Conservation (phyloP, 176 grass and related monocot species). For the Eragrostis nindensis region DNA sequence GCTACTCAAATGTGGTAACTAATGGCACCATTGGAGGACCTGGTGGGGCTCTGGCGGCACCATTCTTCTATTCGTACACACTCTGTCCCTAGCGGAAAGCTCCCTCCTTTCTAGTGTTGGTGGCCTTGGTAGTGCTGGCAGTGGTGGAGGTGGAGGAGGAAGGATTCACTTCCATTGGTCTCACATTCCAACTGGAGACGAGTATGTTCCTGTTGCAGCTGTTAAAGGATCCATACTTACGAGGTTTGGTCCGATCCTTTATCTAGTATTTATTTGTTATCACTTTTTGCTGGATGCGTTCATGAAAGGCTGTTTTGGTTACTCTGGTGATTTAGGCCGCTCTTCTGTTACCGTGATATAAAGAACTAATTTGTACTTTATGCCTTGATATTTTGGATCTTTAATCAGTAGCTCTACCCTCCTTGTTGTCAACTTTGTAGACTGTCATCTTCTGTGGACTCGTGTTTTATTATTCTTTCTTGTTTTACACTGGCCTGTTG, state of each 20-base stretch:
- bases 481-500: neutral
- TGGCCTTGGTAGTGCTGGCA: slow-evolving; percentile 62
- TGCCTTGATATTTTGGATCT: slow-evolving; percentile 9
- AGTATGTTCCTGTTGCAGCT: slow-evolving; percentile 87
- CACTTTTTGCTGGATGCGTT: slow-evolving; percentile 32
- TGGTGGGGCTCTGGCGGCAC: slow-evolving; percentile 97
- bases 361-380: neutral
- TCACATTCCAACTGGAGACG: slow-evolving; percentile 90
- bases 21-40: slow-evolving; percentile 61
- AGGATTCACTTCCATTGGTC: slow-evolving; percentile 99
- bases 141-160: slow-evolving; percentile 92
- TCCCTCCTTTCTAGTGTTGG: slow-evolving; percentile 85
- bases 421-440: slow-evolving; percentile 7
- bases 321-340: slow-evolving; percentile 13
- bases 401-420: neutral
- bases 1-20: slow-evolving; percentile 44
- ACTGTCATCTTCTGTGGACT: neutral
- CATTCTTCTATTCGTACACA: slow-evolving; percentile 90
- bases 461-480: neutral
- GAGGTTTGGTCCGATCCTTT: slow-evolving; percentile 64
- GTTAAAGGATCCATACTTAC: slow-evolving; percentile 77
- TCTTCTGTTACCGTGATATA: neutral
- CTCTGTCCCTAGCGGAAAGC: slow-evolving; percentile 62
- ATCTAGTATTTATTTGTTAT: slow-evolving; percentile 27
- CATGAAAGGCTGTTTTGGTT: neutral